Conservation (phyloP, 495 filamentous ascomycete genomes). For the Xylona heveae region DNA sequence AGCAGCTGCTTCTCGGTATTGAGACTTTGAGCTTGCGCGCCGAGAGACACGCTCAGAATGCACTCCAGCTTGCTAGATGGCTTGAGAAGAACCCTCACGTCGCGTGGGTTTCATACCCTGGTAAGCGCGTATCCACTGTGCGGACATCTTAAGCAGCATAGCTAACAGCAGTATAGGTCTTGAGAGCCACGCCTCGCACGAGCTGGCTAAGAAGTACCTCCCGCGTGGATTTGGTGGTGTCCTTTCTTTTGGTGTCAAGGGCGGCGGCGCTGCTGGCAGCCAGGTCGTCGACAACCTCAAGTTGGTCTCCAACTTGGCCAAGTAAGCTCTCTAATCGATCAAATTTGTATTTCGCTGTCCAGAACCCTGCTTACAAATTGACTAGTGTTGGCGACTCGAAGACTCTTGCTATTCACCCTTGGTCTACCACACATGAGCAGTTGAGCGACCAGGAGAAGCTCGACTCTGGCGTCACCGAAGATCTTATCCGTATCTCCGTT, state of each 20-base stretch:
- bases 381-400: constrained; percentile 45
- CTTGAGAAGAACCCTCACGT: constrained; percentile 67
- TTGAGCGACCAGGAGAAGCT: constrained; percentile 63
- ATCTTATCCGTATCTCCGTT: constrained; percentile 90
- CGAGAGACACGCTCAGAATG: constrained; percentile 76
- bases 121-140: neutral
- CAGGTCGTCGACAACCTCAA: constrained; percentile 89
- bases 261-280: constrained; percentile 58
- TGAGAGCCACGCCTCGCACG: constrained; percentile 60
- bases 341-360: neutral
- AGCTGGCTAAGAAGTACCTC: constrained; percentile 74
- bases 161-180: constrained; percentile 27
- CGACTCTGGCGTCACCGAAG: constrained; percentile 71
- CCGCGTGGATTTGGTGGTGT: constrained; percentile 80
- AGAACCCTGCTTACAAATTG: neutral
- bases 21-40: constrained; percentile 77
- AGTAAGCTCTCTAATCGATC: constrained; percentile 14
- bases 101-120: constrained; percentile 80
- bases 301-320: constrained; percentile 78
- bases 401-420: constrained; percentile 91
- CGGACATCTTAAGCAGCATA: neutral
- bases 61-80: constrained; percentile 64
- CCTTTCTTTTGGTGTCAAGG: constrained; percentile 82
- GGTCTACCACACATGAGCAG: constrained; percentile 93
- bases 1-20: constrained; percentile 74